A percentile compares a stretch with the other conserved stretches of the same genome.
Evolutionary conservation across 129 eudicot genomes (phyloP).

Genomic region (Lactuca saligna): DNA sequence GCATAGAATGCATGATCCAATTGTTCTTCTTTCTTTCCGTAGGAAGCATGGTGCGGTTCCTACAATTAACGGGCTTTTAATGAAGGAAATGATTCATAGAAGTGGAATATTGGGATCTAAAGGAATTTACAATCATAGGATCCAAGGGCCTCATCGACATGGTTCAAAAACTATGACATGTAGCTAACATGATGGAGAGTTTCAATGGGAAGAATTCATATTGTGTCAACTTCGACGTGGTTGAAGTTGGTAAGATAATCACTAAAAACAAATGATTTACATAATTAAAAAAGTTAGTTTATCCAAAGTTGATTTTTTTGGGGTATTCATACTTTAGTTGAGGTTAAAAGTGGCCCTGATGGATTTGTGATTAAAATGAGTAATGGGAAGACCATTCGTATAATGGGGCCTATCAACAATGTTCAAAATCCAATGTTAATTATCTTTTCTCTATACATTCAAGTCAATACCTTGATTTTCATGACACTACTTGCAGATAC

Average conservation of each 20-base stretch:
- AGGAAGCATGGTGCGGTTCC: slow-evolving; percentile 52
- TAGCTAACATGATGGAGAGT: slow-evolving; percentile 74
- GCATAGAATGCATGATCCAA: slow-evolving; percentile 61
- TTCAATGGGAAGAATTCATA: slow-evolving; percentile 73
- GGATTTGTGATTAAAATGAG: slow-evolving; percentile 91
- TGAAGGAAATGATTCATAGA: slow-evolving; percentile 45
- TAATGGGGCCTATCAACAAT: slow-evolving; percentile 31
- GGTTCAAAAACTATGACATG: slow-evolving; percentile 36
- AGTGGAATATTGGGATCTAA: slow-evolving; percentile 61
- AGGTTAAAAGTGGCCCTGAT: slow-evolving; percentile 79
- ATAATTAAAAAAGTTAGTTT: not conserved
- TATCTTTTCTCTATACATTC: not conserved
- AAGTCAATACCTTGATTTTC: not conserved
- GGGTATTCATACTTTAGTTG: slow-evolving; percentile 47
- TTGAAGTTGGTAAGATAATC: slow-evolving; percentile 77
- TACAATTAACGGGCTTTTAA: slow-evolving; percentile 33
- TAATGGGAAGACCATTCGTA: slow-evolving; percentile 46
- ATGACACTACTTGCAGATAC: not conserved
- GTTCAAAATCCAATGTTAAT: slow-evolving; percentile 72
- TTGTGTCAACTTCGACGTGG: slow-evolving; percentile 77
- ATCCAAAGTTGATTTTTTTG: slow-evolving; percentile 11
- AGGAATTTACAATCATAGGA: slow-evolving; percentile 35
- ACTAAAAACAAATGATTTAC: not conserved
- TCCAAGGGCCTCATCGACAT: slow-evolving; percentile 35
- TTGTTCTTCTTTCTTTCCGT: slow-evolving; percentile 62